Evolutionary conservation across 352 stramenopile species (phyloP).

Genomic region (Phytophthora ohioensis): DNA sequence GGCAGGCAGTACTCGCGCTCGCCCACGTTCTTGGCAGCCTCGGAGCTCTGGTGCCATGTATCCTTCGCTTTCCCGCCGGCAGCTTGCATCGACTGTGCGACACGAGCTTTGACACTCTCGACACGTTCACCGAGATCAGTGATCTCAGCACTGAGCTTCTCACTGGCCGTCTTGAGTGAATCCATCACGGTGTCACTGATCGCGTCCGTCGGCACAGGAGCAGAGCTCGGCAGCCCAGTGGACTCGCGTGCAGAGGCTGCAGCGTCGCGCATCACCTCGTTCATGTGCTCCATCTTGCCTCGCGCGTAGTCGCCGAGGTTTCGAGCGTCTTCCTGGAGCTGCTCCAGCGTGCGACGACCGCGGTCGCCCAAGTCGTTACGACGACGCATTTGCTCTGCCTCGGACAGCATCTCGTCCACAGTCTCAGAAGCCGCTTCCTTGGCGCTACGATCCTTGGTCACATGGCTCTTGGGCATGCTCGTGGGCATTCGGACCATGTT

Average conservation of each 20-base stretch:
- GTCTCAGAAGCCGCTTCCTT: conserved; percentile 32
- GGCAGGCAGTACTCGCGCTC: conserved; percentile 65
- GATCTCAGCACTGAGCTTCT: conserved; percentile 49
- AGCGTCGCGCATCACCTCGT: conserved; percentile 47
- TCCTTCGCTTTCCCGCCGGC: conserved; percentile 54
- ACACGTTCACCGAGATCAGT: conserved; percentile 40
- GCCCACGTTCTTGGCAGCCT: conserved; percentile 53
- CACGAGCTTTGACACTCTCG: conserved; percentile 61
- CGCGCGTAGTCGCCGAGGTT: conserved; percentile 56
- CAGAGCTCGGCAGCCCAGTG: conserved; percentile 19
- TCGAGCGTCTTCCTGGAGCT: conserved; percentile 51
- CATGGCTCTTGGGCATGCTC: conserved; percentile 34
- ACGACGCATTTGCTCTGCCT: conserved; percentile 38
- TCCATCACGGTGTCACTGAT: conserved; percentile 46
- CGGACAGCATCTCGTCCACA: conserved; percentile 35
- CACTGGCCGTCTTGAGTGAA: conserved; percentile 41
- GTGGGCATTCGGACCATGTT: conserved; percentile 37
- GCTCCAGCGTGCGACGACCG: conserved; percentile 43
- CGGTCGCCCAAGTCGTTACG: conserved; percentile 25
- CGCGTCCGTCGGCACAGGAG: conserved; percentile 27
- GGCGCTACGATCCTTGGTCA: conserved; percentile 19
- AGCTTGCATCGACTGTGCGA: conserved; percentile 54
- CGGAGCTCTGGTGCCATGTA: conserved; percentile 63
- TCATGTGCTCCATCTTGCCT: conserved; percentile 58
- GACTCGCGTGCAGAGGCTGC: conserved; percentile 35